phyloP scores from a whole-genome alignment of 768 basidiomycete genomes.

The Dioszegia aurantiaca region DNA sequence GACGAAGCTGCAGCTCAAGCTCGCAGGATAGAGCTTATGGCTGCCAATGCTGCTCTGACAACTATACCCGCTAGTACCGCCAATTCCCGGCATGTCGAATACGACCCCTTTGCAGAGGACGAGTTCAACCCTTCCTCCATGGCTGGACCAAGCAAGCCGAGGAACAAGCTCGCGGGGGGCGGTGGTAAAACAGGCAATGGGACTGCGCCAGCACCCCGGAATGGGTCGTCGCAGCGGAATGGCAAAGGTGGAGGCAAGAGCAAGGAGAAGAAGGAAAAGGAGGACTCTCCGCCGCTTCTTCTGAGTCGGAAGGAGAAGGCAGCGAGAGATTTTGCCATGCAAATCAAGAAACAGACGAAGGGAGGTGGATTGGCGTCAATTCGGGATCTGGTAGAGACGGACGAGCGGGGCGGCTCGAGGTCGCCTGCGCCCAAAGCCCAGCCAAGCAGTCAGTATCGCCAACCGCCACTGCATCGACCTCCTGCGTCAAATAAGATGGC shows the following conservation, averaged over 20 bases:
- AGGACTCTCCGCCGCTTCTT: conserved; percentile 25
- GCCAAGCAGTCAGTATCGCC: neutral
- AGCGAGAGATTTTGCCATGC: conserved; percentile 29
- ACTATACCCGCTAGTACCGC: neutral
- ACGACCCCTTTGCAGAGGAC: conserved; percentile 46
- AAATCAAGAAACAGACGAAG: conserved; percentile 21
- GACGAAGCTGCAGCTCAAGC: conserved; percentile 36
- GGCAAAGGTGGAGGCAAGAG: neutral
- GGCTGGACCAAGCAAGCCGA: conserved; percentile 8
- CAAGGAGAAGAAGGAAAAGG: conserved; percentile 1
- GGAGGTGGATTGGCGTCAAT: conserved; percentile 31
- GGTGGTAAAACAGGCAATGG: neutral
- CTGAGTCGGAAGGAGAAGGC: conserved; percentile 40
- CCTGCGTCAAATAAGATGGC: neutral
- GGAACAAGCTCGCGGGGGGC: neutral
- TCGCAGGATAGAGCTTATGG: conserved; percentile 30
- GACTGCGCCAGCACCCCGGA: neutral
- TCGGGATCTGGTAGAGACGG: conserved; percentile 26
- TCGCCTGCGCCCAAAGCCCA: neutral
- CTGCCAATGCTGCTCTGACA: conserved; percentile 32
- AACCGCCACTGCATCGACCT: neutral
- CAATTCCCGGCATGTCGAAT: conserved; percentile 16
- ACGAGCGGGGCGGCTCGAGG: conserved; percentile 12
- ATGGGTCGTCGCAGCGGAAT: neutral
- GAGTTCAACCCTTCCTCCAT: conserved; percentile 13